Base-by-base conservation (phyloP, 768 basidiomycete species). In the Boletus edulis region DNA sequence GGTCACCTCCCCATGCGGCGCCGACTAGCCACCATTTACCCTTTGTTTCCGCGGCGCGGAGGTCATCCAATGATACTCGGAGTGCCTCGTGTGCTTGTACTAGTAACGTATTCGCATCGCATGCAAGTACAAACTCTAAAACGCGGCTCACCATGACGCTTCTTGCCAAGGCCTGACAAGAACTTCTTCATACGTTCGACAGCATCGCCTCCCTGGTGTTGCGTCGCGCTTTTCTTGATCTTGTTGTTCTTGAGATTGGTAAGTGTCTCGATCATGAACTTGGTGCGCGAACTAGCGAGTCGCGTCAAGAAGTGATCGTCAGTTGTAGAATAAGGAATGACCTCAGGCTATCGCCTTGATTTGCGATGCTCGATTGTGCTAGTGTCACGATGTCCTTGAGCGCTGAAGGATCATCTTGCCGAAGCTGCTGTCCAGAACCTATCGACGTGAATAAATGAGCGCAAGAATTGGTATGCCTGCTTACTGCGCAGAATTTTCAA, bases 21-120 rank as follows among this genome's bases (percentile, higher is more conserved):
- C 96, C 97, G 35, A 98, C 91, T 3, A 98, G 79, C 96, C 97
- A 98, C 97, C 97, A 98, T 74, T 97, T 97, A 5, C 95, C 97
- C 66, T 86, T 90, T 12, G 80, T 89, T 52, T 91, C 85, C 1
- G 93, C 86, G 0, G 85, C 82, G 56, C 83, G 90, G 6, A 98
- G 79, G 71, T 98, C 96, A n/a, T 78, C 77, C 22, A 98, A 76
- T 0, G 89, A 85, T 2, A 97, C 84, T 8, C 94, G 86, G 9
- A 99, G 77, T 0, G 94, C 86, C 43, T 98, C 97, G 64, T 91
- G 85, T 0, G 86, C 82, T 48, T 87, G 76, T 7, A 93, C 94
- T 95, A 54, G 15, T 7, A n/a, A 57, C 55, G 29, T 27, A 49
- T 44, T 48, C n/a, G 46, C 37, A 29, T 54, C 14, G 39, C 34